A percentile compares a stretch with the other conserved stretches of the same genome.
Conservation (phyloP, 768 basidiomycete genomes). For the Coprinopsis marcescibilis region DNA sequence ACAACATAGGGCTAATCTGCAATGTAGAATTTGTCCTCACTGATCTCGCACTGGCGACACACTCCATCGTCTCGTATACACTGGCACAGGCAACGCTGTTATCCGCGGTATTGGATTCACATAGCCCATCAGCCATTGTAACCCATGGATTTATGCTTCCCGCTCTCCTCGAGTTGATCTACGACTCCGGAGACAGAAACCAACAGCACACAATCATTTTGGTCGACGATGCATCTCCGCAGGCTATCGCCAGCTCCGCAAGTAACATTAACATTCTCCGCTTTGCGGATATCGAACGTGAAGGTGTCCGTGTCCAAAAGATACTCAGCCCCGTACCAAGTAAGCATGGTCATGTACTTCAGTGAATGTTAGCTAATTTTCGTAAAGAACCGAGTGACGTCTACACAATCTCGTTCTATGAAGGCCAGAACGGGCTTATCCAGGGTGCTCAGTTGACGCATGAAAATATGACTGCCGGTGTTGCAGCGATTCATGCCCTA, state of each 20-base stretch:
- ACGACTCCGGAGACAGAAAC: conserved; percentile 45
- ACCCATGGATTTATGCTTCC: conserved; percentile 62
- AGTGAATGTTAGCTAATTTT: conserved; percentile 10
- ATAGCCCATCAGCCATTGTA: conserved; percentile 71
- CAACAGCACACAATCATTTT: conserved; percentile 59
- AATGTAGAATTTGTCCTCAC: conserved; percentile 66
- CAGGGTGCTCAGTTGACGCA: conserved; percentile 70
- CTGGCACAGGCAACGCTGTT: conserved; percentile 57
- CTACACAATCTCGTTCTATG: conserved; percentile 64
- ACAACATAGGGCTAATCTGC: not conserved
- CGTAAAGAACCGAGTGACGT: conserved; percentile 53
- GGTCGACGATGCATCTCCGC: conserved; percentile 55
- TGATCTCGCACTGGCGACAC: conserved; percentile 72
- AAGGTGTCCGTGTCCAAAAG: conserved; percentile 49
- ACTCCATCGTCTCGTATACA: conserved; percentile 65
- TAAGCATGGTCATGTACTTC: conserved; percentile 26
- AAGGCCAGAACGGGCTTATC: conserved; percentile 43
- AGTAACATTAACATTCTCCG: conserved; percentile 50
- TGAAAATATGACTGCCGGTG: conserved; percentile 83
- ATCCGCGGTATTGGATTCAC: conserved; percentile 53
- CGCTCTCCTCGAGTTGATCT: conserved; percentile 65
- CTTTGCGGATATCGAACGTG: conserved; percentile 68
- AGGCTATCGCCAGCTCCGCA: conserved; percentile 40
- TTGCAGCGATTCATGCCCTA: conserved; percentile 70
- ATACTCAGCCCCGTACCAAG: conserved; percentile 44